Percentiles rank a stretch among this genome's conserved stretches.
phyloP scores from a whole-genome alignment of 2,329 filamentous ascomycete genomes.

The Penicillium sp. region DNA sequence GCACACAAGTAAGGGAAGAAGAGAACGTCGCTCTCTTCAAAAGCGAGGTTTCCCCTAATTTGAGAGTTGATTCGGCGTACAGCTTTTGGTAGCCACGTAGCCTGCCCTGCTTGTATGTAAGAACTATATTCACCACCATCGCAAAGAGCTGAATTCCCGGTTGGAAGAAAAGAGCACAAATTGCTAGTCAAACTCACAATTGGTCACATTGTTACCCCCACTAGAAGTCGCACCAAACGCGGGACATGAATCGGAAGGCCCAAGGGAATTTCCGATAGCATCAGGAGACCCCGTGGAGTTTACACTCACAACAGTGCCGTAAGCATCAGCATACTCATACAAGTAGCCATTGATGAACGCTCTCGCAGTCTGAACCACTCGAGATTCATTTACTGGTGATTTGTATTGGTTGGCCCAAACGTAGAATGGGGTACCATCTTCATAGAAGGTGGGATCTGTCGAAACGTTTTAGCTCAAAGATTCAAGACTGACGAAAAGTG shows the following conservation, averaged over 20 bases:
- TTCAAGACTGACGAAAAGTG: not conserved
- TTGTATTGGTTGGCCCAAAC: constrained; percentile 69
- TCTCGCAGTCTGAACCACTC: constrained; percentile 61
- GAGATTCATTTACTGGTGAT: constrained; percentile 37
- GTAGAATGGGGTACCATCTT: constrained; percentile 53
- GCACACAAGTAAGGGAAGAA: constrained; percentile 70
- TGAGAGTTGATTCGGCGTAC: constrained; percentile 54
- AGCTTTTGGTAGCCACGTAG: constrained; percentile 17
- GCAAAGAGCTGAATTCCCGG: too few relatives aligned
- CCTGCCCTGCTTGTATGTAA: constrained; percentile 10
- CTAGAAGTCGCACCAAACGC: constrained; percentile 55
- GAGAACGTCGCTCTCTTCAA: constrained; percentile 56
- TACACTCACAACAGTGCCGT: constrained; percentile 60
- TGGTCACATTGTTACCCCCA: constrained; percentile 24
- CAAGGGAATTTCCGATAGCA: constrained; percentile 63
- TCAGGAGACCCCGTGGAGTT: constrained; percentile 54
- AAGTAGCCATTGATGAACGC: constrained; percentile 64
- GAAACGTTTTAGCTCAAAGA: not conserved
- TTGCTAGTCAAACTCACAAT: constrained; percentile 14
- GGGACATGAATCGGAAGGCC: constrained; percentile 64
- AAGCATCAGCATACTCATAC: constrained; percentile 54
- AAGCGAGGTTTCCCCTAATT: constrained; percentile 55
- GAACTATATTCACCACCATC: not conserved
- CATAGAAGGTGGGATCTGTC: constrained; percentile 53
- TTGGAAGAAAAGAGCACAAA: not conserved